These are phyloP conservation scores for Sicyos edulis DNA, from an alignment of 306 rosid species.

Conservation along the genomic window DNA sequence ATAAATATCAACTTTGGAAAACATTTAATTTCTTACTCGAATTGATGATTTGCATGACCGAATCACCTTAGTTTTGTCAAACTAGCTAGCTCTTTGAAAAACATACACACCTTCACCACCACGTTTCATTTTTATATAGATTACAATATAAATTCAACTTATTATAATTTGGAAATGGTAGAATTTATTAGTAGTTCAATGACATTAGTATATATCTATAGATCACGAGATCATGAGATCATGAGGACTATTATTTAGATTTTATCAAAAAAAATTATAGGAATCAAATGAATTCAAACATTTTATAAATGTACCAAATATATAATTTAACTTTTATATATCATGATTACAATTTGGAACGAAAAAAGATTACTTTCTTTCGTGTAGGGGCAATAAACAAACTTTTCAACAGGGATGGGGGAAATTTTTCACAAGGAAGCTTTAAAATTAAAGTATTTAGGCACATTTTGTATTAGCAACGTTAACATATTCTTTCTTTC, in stretches of 20 bases:
- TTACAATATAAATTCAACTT: no score
- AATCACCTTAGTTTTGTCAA: not conserved
- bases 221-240: no score
- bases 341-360: not conserved
- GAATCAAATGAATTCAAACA: no score
- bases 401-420: constrained; percentile 1
- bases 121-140: not conserved
- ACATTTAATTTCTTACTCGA: not conserved
- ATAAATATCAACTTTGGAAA: not conserved
- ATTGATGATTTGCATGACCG: not conserved
- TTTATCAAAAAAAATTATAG: no score
- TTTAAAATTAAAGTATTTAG: not conserved
- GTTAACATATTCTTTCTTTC: not conserved
- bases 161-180: no score
- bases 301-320: no score
- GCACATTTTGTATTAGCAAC: not conserved
- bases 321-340: not conserved
- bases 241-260: no score
- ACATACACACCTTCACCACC: not conserved
- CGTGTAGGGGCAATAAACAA: not conserved
- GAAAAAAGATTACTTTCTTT: not conserved
- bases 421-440: not conserved
- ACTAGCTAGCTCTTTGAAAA: not conserved
- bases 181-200: no score
- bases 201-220: no score